Conservation (phyloP, 2,329 filamentous ascomycete species). For the Botrytis fragariae region DNA sequence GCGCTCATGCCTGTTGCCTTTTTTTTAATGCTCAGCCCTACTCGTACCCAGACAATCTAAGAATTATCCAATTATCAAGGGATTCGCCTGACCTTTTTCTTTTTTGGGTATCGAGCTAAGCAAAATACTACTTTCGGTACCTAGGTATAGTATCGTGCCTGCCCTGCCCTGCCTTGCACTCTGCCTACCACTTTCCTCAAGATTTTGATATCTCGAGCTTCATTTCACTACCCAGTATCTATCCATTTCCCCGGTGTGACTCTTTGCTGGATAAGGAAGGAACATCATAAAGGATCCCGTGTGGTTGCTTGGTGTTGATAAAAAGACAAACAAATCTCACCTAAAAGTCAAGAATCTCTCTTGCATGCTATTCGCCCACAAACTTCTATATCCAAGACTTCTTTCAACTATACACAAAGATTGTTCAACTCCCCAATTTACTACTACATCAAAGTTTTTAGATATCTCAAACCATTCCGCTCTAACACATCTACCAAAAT, state of each 20-base stretch:
- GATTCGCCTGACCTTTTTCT: background rate
- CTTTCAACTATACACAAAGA: background rate
- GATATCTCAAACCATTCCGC: background rate
- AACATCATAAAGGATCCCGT: background rate
- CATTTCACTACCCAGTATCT: background rate
- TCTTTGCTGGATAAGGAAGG: background rate
- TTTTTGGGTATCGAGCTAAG: background rate
- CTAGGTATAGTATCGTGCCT: background rate
- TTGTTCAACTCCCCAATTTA: background rate
- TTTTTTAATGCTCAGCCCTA: background rate
- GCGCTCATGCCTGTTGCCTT: background rate
- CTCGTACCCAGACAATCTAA: background rate
- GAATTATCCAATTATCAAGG: background rate
- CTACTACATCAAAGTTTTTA: background rate
- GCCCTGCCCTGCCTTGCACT: background rate
- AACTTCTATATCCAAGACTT: background rate
- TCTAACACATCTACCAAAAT: background rate
- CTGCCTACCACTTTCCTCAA: background rate
- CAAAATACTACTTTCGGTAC: background rate
- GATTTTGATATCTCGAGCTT: background rate
- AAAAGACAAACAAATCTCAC: background rate
- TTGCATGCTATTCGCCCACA: background rate
- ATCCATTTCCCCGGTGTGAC: background rate
- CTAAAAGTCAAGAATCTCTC: background rate
- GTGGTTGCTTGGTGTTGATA: background rate